Evolutionary conservation across 179 eudicot genomes (phyloP), one percentile per base, ranked within the genome.

Genomic region (Camellia oleifera): DNA sequence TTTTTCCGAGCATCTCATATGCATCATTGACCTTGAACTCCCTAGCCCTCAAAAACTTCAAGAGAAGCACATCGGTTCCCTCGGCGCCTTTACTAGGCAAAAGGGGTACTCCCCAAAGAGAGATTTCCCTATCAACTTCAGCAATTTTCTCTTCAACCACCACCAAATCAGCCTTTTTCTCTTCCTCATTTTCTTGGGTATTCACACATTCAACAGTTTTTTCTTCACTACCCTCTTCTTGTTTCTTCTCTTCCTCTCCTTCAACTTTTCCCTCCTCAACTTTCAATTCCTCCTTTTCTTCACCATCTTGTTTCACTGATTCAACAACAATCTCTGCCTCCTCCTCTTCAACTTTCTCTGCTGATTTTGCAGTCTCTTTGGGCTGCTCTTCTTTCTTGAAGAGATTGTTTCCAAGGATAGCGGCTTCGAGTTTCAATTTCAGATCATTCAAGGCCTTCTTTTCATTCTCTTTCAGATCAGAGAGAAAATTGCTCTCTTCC

Each of bases 1-100:
- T 85, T 67, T 87, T 92, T 82, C 79, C 86, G 9, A 93, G 79
- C 97, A 93, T 93, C 50, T 85, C 89, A 23, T 84, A 81, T 14
- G 97, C 82, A 1, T 90, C 93, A 61, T 85, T 84, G 15, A 85
- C 91, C 81, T 87, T 89, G 77, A 89, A 93, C n/a, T 93, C 96
- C 66, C 92, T 81, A 1, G 96, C 97, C 44, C 90, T 80, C 52
- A 92, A 70, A 79, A 93, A 93, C 81, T 93, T 93, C 67, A 89
- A 32, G 0, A 93, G 81, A 46, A 93, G 50, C 5, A 89, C 89
- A 82, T 93, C 88, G 5, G 88, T 85, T 3, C 87, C 71, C 8
- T 89, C 87, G 46, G 87, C 84, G 1, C 85, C 85, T 71, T 86
- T 84, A 74, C 85, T 85, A 10, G 90, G 86, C 75, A 90, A 78